Evolutionary conservation across 208 protist genomes (phyloP).

Genomic region (Leishmania lainsoni): DNA sequence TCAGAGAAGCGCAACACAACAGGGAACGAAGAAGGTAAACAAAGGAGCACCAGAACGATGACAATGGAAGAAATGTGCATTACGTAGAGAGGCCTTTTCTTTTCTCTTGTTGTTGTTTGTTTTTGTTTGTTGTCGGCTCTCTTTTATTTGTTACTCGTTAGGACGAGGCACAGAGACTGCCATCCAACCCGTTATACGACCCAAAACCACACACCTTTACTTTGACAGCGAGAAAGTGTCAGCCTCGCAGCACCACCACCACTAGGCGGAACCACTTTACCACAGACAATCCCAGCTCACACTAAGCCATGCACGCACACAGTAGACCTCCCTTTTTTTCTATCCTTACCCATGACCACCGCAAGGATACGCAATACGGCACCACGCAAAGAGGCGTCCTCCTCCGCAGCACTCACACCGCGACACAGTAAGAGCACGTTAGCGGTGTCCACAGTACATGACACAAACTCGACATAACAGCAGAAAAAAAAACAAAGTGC

Average conservation of each 20-base stretch:
- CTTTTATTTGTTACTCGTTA: slow-evolving; percentile 14
- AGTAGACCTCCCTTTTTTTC: too few species aligned
- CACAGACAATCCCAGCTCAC: too few species aligned
- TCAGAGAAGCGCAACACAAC: not conserved
- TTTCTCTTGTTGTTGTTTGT: not conserved
- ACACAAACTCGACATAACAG: not conserved
- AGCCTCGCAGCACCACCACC: too few species aligned
- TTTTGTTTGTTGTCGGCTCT: not conserved
- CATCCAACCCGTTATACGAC: too few species aligned
- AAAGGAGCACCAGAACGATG: not conserved
- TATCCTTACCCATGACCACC: not conserved
- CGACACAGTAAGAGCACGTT: not conserved
- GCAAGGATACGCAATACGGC: not conserved
- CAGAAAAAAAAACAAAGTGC: not conserved
- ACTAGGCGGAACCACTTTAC: too few species aligned
- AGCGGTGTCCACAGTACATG: not conserved
- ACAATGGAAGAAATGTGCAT: not conserved
- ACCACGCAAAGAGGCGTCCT: not conserved
- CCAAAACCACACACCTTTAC: too few species aligned
- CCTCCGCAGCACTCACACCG: not conserved
- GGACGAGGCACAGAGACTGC: not conserved
- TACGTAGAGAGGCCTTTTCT: not conserved
- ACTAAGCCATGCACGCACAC: too few species aligned
- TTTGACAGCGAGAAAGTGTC: too few species aligned
- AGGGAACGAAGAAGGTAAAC: not conserved